A percentile compares a stretch with the other conserved stretches of the same genome.
phyloP scores from a whole-genome alignment of 2,329 filamentous ascomycete genomes.

The Cordyceps cateniannulata region DNA sequence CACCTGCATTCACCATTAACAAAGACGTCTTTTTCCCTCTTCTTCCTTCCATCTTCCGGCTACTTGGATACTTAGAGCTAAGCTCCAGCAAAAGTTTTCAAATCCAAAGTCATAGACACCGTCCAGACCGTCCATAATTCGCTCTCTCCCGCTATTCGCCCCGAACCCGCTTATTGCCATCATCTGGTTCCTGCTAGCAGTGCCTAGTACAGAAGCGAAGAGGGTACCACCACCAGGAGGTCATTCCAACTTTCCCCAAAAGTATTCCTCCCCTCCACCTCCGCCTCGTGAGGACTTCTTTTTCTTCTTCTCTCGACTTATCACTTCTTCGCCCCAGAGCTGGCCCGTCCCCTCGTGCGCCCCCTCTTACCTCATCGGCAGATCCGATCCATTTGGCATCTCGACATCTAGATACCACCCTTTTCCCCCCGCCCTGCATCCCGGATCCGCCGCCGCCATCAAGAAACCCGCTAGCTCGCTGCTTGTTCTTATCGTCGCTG shows the following conservation, averaged over 20 bases:
- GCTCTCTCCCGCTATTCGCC: neutral
- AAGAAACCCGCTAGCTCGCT: neutral
- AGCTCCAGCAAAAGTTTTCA: too few species aligned
- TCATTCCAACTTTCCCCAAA: neutral
- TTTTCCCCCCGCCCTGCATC: neutral
- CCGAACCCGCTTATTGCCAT: neutral
- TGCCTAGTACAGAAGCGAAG: neutral
- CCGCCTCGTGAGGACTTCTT: constrained; percentile 1
- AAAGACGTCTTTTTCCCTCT: neutral
- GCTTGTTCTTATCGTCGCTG: neutral
- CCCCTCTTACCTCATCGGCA: neutral
- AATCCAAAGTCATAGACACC: neutral
- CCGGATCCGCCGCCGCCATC: neutral
- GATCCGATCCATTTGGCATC: neutral
- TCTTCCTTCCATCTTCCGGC: neutral
- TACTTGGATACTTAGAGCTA: neutral
- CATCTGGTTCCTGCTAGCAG: neutral
- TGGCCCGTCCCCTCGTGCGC: neutral
- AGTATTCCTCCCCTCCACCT: constrained; percentile 1
- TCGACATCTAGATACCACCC: neutral
- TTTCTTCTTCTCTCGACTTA: neutral
- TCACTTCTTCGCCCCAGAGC: neutral
- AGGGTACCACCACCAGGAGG: neutral
- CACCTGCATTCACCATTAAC: neutral
- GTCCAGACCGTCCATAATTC: neutral